Conservation (phyloP, 192 early-diverging fungal species). For the Umbelopsis vinacea region DNA sequence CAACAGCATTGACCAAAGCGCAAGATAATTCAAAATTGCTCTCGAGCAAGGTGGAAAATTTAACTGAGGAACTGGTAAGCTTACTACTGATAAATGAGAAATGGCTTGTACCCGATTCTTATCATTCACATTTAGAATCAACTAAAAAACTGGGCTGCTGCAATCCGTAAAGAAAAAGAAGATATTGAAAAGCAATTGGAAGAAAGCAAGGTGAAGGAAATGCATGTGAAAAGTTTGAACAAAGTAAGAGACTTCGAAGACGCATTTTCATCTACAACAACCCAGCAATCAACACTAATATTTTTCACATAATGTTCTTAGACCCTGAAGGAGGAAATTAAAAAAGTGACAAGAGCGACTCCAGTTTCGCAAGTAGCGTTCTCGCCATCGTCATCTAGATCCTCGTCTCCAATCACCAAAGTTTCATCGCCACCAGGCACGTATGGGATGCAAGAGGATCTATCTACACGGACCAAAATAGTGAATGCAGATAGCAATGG, state of each 20-base stretch:
- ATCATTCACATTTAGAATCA: slow-evolving; percentile 40
- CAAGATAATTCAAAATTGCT: slow-evolving; percentile 16
- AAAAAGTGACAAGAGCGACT: slow-evolving; percentile 60
- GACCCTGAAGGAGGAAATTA: slow-evolving; percentile 81
- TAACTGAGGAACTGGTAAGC: slow-evolving; percentile 2
- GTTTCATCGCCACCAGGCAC: not conserved
- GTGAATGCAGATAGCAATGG: not conserved
- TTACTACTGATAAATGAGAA: not conserved
- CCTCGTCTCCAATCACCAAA: slow-evolving; percentile 3
- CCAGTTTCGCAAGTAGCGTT: slow-evolving; percentile 22
- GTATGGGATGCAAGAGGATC: not conserved
- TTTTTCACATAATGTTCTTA: slow-evolving; percentile 28
- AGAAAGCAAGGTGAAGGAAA: slow-evolving; percentile 69
- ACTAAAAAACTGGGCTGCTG: slow-evolving; percentile 48
- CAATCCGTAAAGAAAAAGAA: slow-evolving; percentile 42
- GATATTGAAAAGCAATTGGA: slow-evolving; percentile 66
- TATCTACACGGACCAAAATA: not conserved
- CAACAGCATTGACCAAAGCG: slow-evolving; percentile 22
- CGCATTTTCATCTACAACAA: no score
- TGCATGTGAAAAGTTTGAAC: slow-evolving; percentile 70
- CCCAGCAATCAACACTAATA: not conserved
- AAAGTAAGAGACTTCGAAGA: slow-evolving; percentile 52
- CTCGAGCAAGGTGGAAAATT: not conserved
- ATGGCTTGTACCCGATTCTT: not conserved
- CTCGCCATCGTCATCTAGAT: slow-evolving; percentile 8